Percentiles rank a stretch among this genome's conserved stretches.
phyloP scores from a whole-genome alignment of 2,329 filamentous ascomycete genomes.

The Trichoderma polysporum region DNA sequence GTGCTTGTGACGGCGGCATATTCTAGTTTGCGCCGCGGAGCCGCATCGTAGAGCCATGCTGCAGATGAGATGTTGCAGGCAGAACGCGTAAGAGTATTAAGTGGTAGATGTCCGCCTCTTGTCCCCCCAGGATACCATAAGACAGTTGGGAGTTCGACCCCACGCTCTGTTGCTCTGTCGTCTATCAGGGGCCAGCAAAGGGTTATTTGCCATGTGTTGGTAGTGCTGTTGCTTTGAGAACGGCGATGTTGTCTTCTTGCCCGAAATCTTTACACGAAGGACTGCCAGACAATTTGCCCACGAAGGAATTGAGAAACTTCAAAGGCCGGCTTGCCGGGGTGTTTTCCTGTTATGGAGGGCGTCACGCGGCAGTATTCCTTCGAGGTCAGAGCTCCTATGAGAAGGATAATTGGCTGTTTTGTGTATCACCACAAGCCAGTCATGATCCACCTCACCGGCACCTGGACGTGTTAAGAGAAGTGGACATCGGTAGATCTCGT shows the following conservation, averaged over 20 bases:
- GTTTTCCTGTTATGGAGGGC: background rate
- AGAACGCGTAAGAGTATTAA: background rate
- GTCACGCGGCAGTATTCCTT: constrained; percentile 18
- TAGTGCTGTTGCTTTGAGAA: background rate
- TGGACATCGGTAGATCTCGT: constrained; percentile 7
- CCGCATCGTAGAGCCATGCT: constrained; percentile 3
- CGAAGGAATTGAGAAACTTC: background rate
- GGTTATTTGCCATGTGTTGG: background rate
- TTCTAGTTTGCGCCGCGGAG: background rate
- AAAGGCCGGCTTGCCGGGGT: background rate
- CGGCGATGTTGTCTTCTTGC: background rate
- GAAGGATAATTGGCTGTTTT: constrained; percentile 11
- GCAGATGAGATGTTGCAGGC: background rate
- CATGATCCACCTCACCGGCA: constrained; percentile 11
- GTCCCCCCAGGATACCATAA: background rate
- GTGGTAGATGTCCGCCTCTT: background rate
- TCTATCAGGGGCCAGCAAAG: background rate
- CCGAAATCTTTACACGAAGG: background rate
- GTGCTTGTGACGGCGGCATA: background rate
- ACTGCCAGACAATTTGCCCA: background rate
- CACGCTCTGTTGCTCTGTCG: background rate
- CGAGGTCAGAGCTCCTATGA: background rate
- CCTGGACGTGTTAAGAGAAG: background rate
- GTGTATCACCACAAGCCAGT: constrained; percentile 17
- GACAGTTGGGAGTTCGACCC: background rate